Base-by-base conservation (phyloP, 495 filamentous ascomycete genomes). In the Podospora pseudoanserina region DNA sequence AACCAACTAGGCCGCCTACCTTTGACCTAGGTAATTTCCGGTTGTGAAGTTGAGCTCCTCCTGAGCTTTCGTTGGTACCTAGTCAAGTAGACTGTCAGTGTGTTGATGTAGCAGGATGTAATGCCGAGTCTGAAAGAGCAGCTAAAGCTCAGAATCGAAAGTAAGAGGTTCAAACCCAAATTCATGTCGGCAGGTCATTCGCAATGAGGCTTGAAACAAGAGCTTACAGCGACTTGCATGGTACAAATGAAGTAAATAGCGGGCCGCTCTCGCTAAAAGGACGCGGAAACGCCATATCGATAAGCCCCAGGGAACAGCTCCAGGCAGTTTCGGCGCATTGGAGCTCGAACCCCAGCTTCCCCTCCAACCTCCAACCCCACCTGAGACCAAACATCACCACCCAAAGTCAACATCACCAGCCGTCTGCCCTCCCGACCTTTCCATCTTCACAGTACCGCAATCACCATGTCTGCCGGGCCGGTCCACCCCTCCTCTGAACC, bases 391-490 rank as follows among this genome's bases (percentile, higher is more conserved):
- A 49, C 39, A 49, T 49, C 56, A 53, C 55, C 55, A 58, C 6
- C 55, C 6, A 7, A 19, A 18, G 55, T 58, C 55, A 58, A 20
- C 55, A 58, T 19, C 55, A 58, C 55, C 19, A 26, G 18, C 55
- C 55, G 18, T 58, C 18, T 19, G 3, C 55, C n/a, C 55, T n/a
- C 23, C 23, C 16, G n/a, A 9, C 23, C 16, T 32, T 18, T 4
- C 60, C 15, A 28, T 18, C n/a, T 5, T 54, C 20, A 13, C 15
- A 54, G 32, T 16, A 56, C 34, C 30, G 16, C 23, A 44, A 19
- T 20, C 23, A 11, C 63, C n/a, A 82, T 81, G 77, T 73, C 71
- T 23, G 54, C 67, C 26, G 54, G 72, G 0, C 60, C 65, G n/a
- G 74, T 73, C 44, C 63, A 73, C 20, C 74, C 72, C 7, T 70